A percentile compares a stretch with the other conserved stretches of the same genome.
Evolutionary conservation across 352 stramenopile genomes (phyloP).

Genomic region (Phytopythium montanum): DNA sequence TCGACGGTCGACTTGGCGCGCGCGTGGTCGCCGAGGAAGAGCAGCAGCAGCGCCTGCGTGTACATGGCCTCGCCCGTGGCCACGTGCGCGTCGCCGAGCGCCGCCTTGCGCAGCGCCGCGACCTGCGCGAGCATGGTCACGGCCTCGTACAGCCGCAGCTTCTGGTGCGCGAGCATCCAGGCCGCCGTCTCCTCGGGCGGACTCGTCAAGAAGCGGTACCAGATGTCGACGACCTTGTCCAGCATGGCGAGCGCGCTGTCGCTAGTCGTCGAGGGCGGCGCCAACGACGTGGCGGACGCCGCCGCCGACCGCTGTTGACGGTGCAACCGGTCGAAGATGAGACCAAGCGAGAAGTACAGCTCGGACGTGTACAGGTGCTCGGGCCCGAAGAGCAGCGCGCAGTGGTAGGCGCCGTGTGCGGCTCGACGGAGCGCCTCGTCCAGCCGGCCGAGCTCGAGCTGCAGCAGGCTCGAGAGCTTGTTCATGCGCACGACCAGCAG

Average conservation of each 20-base stretch:
- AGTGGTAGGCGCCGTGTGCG: constrained; percentile 68
- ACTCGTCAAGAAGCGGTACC: constrained; percentile 73
- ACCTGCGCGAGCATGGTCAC: constrained; percentile 60
- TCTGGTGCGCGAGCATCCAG: constrained; percentile 63
- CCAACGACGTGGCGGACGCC: constrained; percentile 1
- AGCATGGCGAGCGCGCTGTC: constrained; percentile 66
- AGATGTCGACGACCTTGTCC: constrained; percentile 80
- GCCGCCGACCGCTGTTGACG: constrained; percentile 20
- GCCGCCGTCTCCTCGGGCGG: constrained; percentile 54
- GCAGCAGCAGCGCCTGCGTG: constrained; percentile 48
- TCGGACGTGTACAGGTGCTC: constrained; percentile 73
- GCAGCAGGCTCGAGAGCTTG: constrained; percentile 62
- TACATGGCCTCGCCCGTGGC: constrained; percentile 59
- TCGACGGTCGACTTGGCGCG: constrained; percentile 49
- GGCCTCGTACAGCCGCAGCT: constrained; percentile 52
- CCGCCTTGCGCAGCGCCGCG: constrained; percentile 25
- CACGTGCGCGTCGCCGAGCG: constrained; percentile 45
- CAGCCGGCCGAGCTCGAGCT: constrained; percentile 46
- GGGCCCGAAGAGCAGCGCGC: constrained; percentile 60
- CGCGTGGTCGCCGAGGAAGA: constrained; percentile 47
- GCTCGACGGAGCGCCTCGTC: constrained; percentile 56
- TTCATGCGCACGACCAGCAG: constrained; percentile 67
- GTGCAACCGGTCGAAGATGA: constrained; percentile 53
- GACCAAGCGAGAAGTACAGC: constrained; percentile 69
- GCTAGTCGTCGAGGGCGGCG: not conserved